Evolutionary conservation across 1,284 basidiomycete species (phyloP), one percentile per base, ranked within the genome.

Genomic region (Papiliotrema flavescens): DNA sequence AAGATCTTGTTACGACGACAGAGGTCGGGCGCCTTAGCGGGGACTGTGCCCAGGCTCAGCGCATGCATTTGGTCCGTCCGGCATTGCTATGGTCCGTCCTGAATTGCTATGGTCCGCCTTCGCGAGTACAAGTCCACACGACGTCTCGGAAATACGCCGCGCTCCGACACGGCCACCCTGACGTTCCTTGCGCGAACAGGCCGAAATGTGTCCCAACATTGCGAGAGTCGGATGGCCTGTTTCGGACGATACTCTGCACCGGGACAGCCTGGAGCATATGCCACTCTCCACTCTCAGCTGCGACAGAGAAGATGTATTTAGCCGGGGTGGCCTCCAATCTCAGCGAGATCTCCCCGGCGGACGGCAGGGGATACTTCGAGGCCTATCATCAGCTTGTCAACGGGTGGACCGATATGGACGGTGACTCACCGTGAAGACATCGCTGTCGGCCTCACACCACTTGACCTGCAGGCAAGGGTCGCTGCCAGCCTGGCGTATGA

Each of bases 141-240:
- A 22, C 34, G 24, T 39, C 36, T 13, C 20, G 32, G 36, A 49
- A 49, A 26, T 37, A 39, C 17, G 47, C 47, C 19, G 47, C 20
- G 4, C 14, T 49, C 11, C 20, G 20, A 39, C 47, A 49, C 3
- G 47, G 47, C 47, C 47, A 49, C 7, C n/a, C 14, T 19, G 40
- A 8, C 15, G 23, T 20, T 3, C 49, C 39, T 37, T 50, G 49
- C 13, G 49, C 49, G 39, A n/a, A 50, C 28, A 50, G 24, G 35
- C 49, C 49, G 26, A 50, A 37, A 24, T 41, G 40, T 6, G 49
- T 50, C 6, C 49, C 49, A 28, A 42, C 40, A 24, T 41, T 41
- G 6, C 37, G 19, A 23, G 49, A 50, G 37, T 50, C 49, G 37
- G 24, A 13, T 2, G 37, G 40, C 15, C 37, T 14, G 15, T 40